phyloP scores from a whole-genome alignment of 2,329 filamentous ascomycete genomes.

The Talaromyces sp. region DNA sequence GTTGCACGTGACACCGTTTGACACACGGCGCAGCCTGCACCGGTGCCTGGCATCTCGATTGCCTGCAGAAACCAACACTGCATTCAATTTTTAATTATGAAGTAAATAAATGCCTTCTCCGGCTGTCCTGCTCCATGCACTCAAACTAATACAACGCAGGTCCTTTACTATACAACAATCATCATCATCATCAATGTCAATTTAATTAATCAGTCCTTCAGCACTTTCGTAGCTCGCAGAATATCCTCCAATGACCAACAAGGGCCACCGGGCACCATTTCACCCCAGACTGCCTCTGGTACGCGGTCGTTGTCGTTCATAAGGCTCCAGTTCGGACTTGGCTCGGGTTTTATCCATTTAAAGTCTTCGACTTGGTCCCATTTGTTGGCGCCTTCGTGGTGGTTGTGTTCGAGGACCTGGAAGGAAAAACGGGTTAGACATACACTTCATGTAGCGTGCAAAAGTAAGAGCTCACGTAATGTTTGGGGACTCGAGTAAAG shows the following conservation, averaged over 20 bases:
- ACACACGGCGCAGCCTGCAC: too few species aligned
- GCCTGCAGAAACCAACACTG: too few species aligned
- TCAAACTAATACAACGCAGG: not conserved
- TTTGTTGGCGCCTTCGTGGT: slow-evolving; percentile 51
- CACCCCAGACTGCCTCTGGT: slow-evolving; percentile 61
- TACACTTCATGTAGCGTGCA: slow-evolving; percentile 48
- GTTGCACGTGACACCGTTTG: too few species aligned
- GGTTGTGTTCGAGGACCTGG: slow-evolving; percentile 27
- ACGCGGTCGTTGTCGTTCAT: slow-evolving; percentile 59
- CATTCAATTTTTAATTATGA: not conserved
- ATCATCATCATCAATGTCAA: not conserved
- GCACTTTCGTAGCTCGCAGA: slow-evolving; percentile 39
- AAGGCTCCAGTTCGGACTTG: slow-evolving; percentile 82
- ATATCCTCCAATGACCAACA: slow-evolving; percentile 62
- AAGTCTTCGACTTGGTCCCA: slow-evolving; percentile 96
- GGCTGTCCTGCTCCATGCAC: too few species aligned
- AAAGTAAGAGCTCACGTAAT: slow-evolving; percentile 56
- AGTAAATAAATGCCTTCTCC: not conserved
- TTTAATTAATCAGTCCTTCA: not conserved
- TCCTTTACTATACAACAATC: not conserved
- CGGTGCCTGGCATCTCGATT: too few species aligned
- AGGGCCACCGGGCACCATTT: slow-evolving; percentile 60
- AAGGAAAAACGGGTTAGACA: not conserved
- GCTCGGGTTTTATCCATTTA: slow-evolving; percentile 85
- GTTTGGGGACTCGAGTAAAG: slow-evolving; percentile 69